Conservation (phyloP, 768 basidiomycete species). For the Phaeolepiota aurea region DNA sequence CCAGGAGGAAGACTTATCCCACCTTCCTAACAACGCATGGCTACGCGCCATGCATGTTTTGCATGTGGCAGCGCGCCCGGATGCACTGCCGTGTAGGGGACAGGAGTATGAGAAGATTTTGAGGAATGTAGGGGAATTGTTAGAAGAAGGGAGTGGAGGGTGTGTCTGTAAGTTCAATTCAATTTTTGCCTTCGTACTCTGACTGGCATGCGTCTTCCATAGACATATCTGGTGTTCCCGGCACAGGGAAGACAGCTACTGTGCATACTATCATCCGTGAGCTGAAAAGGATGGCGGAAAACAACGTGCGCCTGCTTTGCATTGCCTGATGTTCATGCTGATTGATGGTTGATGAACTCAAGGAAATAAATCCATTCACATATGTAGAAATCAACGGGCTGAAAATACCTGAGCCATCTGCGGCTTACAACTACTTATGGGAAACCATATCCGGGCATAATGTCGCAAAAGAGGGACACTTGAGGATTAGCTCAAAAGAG, state of each 20-base stretch:
- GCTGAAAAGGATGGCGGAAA: constrained; percentile 81
- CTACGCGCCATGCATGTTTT: constrained; percentile 82
- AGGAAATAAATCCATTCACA: constrained; percentile 93
- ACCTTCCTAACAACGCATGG: constrained; percentile 71
- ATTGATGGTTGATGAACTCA: constrained; percentile 4
- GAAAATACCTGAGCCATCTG: constrained; percentile 85
- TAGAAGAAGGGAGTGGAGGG: constrained; percentile 91
- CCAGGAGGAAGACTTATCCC: constrained; percentile 32
- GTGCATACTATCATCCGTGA: constrained; percentile 90
- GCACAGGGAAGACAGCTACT: constrained; percentile 97
- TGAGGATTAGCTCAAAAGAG: constrained; percentile 69
- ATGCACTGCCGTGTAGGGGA: constrained; percentile 82
- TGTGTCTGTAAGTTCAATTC: constrained; percentile 71
- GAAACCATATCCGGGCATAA: constrained; percentile 84
- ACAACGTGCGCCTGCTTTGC: constrained; percentile 42
- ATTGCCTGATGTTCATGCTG: not conserved
- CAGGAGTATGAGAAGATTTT: constrained; percentile 76
- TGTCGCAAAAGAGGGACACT: constrained; percentile 47
- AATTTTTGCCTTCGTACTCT: constrained; percentile 3
- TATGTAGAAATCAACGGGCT: constrained; percentile 98
- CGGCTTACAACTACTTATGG: constrained; percentile 90
- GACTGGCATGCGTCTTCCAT: no score
- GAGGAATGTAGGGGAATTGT: constrained; percentile 68
- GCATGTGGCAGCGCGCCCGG: constrained; percentile 90
- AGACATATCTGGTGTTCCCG: constrained; percentile 99